Base-by-base conservation (phyloP, 257 asterid genomes). In the Solanum chiquidenum region DNA sequence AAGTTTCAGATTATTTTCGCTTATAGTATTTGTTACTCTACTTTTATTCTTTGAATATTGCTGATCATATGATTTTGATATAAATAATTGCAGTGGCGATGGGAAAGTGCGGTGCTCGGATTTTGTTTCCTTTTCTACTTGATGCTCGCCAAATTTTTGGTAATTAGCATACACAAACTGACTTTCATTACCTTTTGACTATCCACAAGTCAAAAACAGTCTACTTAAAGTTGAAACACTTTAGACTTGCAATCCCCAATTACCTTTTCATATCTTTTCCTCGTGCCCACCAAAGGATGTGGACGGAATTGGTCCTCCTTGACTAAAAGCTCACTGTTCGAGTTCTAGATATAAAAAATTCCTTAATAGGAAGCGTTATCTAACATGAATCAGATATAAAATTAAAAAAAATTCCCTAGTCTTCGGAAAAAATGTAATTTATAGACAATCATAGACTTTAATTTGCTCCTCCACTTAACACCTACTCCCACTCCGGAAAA, bases 61-160 rank as follows among this genome's bases (percentile, higher is more conserved):
- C 4, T 38, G 77, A n/a, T 34, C 4, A 20, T 58, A 20, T 21
- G 18, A 38, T 73, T 58, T 58, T 84, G 52, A 35, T 33, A 25
- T 25, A 79, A 14, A 42, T 42, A 27, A 35, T 89, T 91, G 94
- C 98, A 97, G 99, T 97, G 99, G 99, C 93, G 96, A 94, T 97
- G 99, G 99, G 98, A 97, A 89, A 97, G 99, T 89, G 99, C 97
- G 5, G 92, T 97, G 86, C 87, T 97, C 89, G 99, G 99, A 88
- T 88, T 88, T 88, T 92, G 92, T 79, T 97, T 97, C 94, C 98
- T 97, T 64, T 95, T 95, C 95, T 97, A 93, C 98, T 94, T 97
- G 72, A 91, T 95, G 74, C 86, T 93, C 9, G 94, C 99, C 23
- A 92, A 94, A 94, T 94, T 80, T 91, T 91, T 96, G 55, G 99